phyloP scores from a whole-genome alignment of 345 rosid genomes.

The Populus deltoides region DNA sequence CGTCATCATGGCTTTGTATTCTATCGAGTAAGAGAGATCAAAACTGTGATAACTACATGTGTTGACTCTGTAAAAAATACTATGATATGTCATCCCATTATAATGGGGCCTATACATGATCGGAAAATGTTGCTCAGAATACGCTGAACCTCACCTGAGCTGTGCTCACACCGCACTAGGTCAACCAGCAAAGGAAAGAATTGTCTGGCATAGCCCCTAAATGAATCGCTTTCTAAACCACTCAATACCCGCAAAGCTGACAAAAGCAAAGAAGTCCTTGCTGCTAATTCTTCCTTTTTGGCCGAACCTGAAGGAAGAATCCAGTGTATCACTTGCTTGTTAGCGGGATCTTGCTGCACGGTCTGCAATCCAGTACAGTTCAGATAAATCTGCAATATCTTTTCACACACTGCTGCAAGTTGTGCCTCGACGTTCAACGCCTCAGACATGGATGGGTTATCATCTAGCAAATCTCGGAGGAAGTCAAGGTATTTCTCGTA shows the following conservation, averaged over 20 bases:
- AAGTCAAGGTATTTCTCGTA: constrained; percentile 65
- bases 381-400: constrained; percentile 60
- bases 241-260: constrained; percentile 54
- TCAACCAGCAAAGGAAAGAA: constrained; percentile 76
- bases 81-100: constrained; percentile 31
- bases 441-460: constrained; percentile 39
- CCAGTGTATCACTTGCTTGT: constrained; percentile 44
- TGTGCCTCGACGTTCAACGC: constrained; percentile 57
- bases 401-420: constrained; percentile 51
- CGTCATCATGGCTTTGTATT: background rate
- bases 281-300: constrained; percentile 76
- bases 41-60: constrained; percentile 26
- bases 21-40: constrained; percentile 20
- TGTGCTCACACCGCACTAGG: constrained; percentile 76
- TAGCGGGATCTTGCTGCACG: constrained; percentile 21
- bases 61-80: background rate
- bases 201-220: constrained; percentile 46
- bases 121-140: constrained; percentile 60
- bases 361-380: constrained; percentile 38
- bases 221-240: constrained; percentile 50
- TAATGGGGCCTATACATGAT: constrained; percentile 79
- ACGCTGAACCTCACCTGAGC: constrained; percentile 73
- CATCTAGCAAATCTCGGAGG: constrained; percentile 48
- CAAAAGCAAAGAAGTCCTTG: constrained; percentile 61
- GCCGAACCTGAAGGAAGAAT: constrained; percentile 66